phyloP scores from a whole-genome alignment of 225 moss, liverwort and hornwort species.

The Takakia lepidozioides region DNA sequence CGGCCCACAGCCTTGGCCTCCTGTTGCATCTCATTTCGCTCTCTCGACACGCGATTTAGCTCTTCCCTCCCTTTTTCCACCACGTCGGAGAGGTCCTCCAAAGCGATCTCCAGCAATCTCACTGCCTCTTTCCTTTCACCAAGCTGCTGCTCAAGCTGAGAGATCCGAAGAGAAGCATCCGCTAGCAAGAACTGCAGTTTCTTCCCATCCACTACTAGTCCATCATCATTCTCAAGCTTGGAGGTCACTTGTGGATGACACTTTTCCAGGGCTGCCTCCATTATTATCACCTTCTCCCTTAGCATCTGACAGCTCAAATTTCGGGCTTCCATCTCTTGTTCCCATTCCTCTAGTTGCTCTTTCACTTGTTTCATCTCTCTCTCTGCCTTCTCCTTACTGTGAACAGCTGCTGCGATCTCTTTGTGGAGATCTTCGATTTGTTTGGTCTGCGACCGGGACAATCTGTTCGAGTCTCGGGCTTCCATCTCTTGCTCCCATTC shows the following conservation, averaged over 20 bases:
- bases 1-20: constrained; percentile 41
- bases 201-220: constrained; percentile 17
- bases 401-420: constrained; percentile 26
- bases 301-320: constrained; percentile 29
- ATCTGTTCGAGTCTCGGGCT: constrained; percentile 29
- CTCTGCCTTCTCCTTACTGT: constrained; percentile 25
- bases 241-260: constrained; percentile 28
- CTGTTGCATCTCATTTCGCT: constrained; percentile 30
- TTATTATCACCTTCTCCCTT: constrained; percentile 30
- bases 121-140: constrained; percentile 25
- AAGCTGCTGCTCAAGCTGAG: constrained; percentile 37
- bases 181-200: constrained; percentile 26
- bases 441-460: constrained; percentile 52
- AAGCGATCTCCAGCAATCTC: constrained; percentile 12
- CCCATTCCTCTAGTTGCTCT: constrained; percentile 27
- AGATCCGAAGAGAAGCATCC: constrained; percentile 14
- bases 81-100: constrained; percentile 23
- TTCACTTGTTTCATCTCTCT: constrained; percentile 28
- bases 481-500: constrained; percentile 25
- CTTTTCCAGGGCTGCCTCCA: constrained; percentile 30
- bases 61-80: constrained; percentile 19
- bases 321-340: constrained; percentile 24
- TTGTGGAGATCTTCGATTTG: constrained; percentile 67
- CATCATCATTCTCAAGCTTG: constrained; percentile 31
- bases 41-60: constrained; percentile 26